These are phyloP conservation scores for Boletellus emodensis DNA, from an alignment of 768 basidiomycete species.

Conservation along the genomic window DNA sequence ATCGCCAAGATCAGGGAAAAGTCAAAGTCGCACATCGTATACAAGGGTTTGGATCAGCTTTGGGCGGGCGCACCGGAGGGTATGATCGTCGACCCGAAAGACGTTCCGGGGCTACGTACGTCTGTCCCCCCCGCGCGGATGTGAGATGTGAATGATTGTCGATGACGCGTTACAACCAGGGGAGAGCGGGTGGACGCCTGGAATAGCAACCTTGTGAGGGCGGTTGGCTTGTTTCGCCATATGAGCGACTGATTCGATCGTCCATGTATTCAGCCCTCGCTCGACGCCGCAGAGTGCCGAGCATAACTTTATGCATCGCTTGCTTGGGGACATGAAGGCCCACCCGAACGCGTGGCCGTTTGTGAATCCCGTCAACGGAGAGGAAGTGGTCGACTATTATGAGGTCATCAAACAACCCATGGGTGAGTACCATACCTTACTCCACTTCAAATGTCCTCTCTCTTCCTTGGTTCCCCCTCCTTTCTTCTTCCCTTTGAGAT, in stretches of 20 bases:
- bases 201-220: conserved; percentile 69
- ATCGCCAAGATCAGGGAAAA: conserved; percentile 82
- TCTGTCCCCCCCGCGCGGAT: background rate
- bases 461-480: too few relatives aligned
- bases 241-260: conserved; percentile 3
- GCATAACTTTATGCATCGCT: conserved; percentile 65
- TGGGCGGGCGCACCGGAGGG: conserved; percentile 52
- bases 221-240: background rate
- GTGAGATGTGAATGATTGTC: background rate
- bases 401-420: conserved; percentile 87
- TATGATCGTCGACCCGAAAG: conserved; percentile 59
- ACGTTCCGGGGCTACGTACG: conserved; percentile 87
- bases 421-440: conserved; percentile 54
- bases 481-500: too few relatives aligned
- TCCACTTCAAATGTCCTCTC: too few relatives aligned
- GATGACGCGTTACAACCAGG: conserved; percentile 43
- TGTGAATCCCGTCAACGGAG: conserved; percentile 67
- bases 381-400: conserved; percentile 86
- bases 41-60: conserved; percentile 76
- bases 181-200: conserved; percentile 90
- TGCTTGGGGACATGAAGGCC: conserved; percentile 72
- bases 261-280: conserved; percentile 26
- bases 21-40: conserved; percentile 82
- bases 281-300: conserved; percentile 52
- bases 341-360: conserved; percentile 90